Base-by-base conservation (phyloP, 495 filamentous ascomycete species). In the Xylaria intraflava region DNA sequence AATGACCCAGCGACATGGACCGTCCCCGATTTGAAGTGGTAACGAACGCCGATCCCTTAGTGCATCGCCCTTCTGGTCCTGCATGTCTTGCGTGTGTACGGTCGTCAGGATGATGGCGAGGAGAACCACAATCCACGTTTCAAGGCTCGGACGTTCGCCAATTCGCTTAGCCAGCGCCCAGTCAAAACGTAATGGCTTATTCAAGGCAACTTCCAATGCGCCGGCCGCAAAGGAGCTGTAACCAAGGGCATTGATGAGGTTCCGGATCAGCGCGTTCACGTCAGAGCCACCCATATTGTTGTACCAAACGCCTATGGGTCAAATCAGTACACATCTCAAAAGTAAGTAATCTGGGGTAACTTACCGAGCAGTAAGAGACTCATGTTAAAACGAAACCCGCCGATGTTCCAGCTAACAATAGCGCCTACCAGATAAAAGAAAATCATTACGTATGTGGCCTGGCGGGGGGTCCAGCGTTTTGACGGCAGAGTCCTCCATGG, bases 401-500 rank as follows among this genome's bases (percentile, higher is more conserved):
- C 71, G 2, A 78, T 53, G n/a, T 38, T 43, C 12, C 46, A 57
- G 39, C 46, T 69, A 1, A 69, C 10, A 8, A 43, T 27, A 23
- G 74, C 46, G 9, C 59, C 65, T 20, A 66, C 7, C 0, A 71
- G 71, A 24, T 76, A 61, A 7, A 55, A 20, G 3, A 50, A 42
- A 0, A 76, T 44, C 24, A 79, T 41, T 2, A 71, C 39, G 6
- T 49, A 46, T 10, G 62, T 56, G 6, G 75, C 66, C 41, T 75
- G 59, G 0, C 50, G 46, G 0, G 54, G 35, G 12, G 62, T 69
- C 12, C 79, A 57, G 3, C 67, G 65, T 6, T 66, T 56, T 2
- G 60, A 60, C 0, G 78, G 80, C 0, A 84, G 58, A 0, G 78
- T 70, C 0, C 81, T 68, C 77, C 78, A 83, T 7, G 76, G 74